Percentiles rank a stretch among this genome's conserved stretches.
Evolutionary conservation across 2,329 filamentous ascomycete genomes (phyloP).

Genomic region (Clonostachys solani): DNA sequence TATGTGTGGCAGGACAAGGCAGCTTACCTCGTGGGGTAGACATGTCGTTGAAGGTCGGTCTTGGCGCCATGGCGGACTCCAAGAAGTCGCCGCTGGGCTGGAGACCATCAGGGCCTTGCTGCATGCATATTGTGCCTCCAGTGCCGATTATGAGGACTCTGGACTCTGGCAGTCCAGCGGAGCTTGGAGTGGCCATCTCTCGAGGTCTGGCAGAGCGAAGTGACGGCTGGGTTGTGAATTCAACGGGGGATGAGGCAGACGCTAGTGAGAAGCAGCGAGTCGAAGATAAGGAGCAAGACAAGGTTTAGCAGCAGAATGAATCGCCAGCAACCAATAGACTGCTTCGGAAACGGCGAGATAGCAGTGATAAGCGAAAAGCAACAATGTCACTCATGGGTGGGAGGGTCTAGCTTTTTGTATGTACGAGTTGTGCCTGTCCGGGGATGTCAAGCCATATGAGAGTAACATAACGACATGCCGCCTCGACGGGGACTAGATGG

Average conservation of each 20-base stretch:
- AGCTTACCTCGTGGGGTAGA: conserved; percentile 20
- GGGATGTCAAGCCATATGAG: no score
- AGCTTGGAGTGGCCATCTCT: neutral
- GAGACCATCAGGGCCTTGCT: conserved; percentile 72
- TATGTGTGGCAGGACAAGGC: no score
- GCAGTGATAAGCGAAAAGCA: no score
- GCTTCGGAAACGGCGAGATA: neutral
- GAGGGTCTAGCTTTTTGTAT: no score
- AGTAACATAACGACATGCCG: no score
- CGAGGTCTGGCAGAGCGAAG: conserved; percentile 3
- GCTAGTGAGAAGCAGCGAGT: no score
- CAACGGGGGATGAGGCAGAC: neutral
- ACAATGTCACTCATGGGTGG: no score
- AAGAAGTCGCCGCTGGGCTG: conserved; percentile 79
- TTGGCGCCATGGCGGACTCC: conserved; percentile 74
- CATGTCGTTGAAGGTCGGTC: conserved; percentile 79
- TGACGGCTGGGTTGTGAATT: neutral
- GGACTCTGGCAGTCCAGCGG: conserved; percentile 58
- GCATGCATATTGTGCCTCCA: conserved; percentile 89
- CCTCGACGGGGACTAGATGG: no score
- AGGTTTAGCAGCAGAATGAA: no score
- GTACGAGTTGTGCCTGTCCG: no score
- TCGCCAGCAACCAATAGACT: neutral
- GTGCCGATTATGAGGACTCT: conserved; percentile 88
- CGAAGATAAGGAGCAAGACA: no score